Evolutionary conservation across 306 rosid genomes (phyloP).

Genomic region (Medicago ruthenica): DNA sequence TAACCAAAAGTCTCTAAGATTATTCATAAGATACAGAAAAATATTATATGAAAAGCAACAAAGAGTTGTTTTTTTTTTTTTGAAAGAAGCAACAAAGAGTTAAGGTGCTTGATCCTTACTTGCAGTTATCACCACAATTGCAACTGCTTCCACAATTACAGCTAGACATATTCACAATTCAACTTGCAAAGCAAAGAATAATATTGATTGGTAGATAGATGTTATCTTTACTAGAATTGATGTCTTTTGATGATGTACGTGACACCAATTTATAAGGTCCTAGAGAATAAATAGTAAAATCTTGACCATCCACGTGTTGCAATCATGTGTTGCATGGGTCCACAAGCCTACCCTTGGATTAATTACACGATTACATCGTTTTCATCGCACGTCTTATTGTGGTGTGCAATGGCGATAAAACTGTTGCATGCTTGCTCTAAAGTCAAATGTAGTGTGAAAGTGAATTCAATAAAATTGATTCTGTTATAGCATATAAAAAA

Average conservation of each 20-base stretch:
- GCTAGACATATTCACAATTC: conserved; percentile 53
- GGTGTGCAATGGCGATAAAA: neutral
- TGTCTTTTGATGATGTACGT: neutral
- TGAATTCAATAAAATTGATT: too few relatives aligned
- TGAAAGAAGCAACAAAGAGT: too few relatives aligned
- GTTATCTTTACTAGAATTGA: neutral
- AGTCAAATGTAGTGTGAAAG: neutral
- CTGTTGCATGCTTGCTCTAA: neutral
- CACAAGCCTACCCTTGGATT: neutral
- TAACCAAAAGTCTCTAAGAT: neutral
- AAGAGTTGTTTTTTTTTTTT: too few relatives aligned
- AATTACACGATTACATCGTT: neutral
- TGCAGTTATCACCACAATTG: conserved; percentile 55
- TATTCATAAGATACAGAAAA: neutral
- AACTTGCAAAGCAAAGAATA: neutral
- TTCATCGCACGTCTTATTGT: neutral
- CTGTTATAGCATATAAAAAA: too few relatives aligned
- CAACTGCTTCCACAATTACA: conserved; percentile 64
- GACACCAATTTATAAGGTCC: neutral
- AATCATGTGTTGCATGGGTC: neutral
- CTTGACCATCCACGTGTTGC: conserved; percentile 16
- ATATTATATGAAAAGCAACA: neutral
- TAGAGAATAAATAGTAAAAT: neutral
- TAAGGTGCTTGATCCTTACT: conserved; percentile 35
- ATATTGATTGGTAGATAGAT: neutral